Base-by-base conservation (phyloP, 2,329 filamentous ascomycete species). In the Fonsecaea nubica region DNA sequence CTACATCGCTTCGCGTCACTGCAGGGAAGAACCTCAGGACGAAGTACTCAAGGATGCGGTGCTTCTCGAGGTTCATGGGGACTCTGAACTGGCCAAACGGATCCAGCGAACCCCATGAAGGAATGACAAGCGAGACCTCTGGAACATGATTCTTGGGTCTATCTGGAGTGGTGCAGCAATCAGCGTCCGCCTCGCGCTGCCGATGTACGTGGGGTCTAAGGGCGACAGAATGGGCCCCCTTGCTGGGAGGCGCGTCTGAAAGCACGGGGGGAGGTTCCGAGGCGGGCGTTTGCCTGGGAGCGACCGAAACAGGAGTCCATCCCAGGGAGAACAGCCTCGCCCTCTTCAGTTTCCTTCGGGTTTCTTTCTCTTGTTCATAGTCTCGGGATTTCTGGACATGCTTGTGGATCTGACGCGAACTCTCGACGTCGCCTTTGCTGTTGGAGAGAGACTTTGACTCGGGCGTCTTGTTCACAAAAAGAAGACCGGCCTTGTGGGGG, bases 321-420 rank as follows among this genome's bases (percentile, higher is more conserved):
- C 63, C 63, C 12, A 65, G n/a, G 21, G 62, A 63, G 32, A 58
- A 54, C 13, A 62, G 38, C 21, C 58, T 63, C 12, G 66, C 64
- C 30, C 50, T 57, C 35, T 55, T 68, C 50, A 65, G 9, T n/a
- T 40, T 62, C 40, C 40, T 60, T 55, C 50, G 56, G 35, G 42
- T 63, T 33, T 62, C 50, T 30, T 55, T 65, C 50, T 68, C 66
- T 40, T 63, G 50, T 35, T 55, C 48, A 13, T 65, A 64, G 50
- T 68, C 66, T 42, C 66, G 66, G 6, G 66, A 65, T 59, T 55
- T 58, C 54, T 69, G 66, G 21, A 63, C 66, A 64, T 69, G 66
- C 35, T 69, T 55, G 40, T 69, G 55, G 56, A 69, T 69, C 45
- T 69, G 60, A 21, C 60, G 55, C n/a, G 60, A 50, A 30, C 42